Conservation (phyloP, 176 grass and related monocot genomes). For the Oryza officinalis region DNA sequence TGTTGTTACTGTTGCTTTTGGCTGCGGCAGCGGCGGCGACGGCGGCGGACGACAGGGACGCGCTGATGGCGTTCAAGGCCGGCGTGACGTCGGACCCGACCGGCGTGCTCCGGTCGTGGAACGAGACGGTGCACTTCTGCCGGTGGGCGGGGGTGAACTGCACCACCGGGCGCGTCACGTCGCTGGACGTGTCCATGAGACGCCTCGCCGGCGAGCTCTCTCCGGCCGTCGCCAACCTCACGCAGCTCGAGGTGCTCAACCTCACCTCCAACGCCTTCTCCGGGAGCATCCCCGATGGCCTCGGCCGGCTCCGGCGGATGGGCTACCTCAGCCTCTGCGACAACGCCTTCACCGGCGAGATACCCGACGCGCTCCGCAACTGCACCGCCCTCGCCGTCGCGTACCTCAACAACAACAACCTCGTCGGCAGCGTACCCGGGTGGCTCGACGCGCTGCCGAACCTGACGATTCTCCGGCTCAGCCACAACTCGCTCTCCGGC, state of each 20-base stretch:
- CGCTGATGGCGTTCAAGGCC: conserved; percentile 34
- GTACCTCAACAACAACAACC: conserved; percentile 11
- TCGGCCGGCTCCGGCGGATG: conserved; percentile 1
- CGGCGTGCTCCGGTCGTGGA: conserved; percentile 14
- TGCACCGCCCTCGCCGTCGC: not conserved
- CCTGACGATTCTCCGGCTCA: not conserved
- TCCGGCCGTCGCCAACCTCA: conserved; percentile 14
- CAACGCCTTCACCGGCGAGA: conserved; percentile 25
- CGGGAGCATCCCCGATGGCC: not conserved
- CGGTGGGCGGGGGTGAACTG: conserved; percentile 13
- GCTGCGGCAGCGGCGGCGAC: not conserved
- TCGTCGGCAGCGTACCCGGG: not conserved
- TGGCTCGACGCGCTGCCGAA: not conserved
- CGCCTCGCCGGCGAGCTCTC: conserved; percentile 3
- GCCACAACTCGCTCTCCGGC: not conserved
- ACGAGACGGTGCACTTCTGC: not conserved
- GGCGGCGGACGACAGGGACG: not conserved
- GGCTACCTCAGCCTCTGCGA: conserved; percentile 8
- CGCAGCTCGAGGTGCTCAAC: not conserved
- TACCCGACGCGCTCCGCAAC: not conserved
- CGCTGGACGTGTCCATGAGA: not conserved
- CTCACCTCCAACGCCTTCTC: not conserved
- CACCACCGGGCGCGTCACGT: conserved; percentile 13
- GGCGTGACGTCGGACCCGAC: not conserved
- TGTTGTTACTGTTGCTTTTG: not conserved